Evolutionary conservation across 176 grass and related monocot species (phyloP), one percentile per base, ranked within the genome.

Genomic region (Pontederia crassipes): DNA sequence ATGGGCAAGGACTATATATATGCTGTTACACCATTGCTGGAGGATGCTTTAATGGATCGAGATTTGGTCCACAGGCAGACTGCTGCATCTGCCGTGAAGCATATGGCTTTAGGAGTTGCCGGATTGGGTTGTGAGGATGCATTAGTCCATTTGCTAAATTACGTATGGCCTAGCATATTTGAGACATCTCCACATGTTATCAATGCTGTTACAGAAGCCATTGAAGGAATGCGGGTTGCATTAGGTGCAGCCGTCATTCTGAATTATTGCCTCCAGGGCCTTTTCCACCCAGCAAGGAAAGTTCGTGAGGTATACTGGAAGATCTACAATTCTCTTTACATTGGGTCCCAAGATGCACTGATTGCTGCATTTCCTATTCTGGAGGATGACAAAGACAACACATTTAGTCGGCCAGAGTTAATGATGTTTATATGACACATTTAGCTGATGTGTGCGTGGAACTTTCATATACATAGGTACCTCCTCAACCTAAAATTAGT

Each of bases 1-100:
- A 98, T 98, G 93, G 87, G 93, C 14, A 92, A 98, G 68, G 93
- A 98, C 70, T 98, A 92, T 64, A 92, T 98, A 75, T 98, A 98
- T 65, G 93, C 84, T 45, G 81, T 98, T 16, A 86, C 93, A 17
- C 93, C 93, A 26, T 70, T 98, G 28, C 76, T 98, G 71, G 93
- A 98, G 85, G 93, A 98, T 85, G 93, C 93, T 50, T 63, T 98
- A 35, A 98, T 98, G 93, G 93, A 98, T 54, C 84, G 93, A 46
- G 84, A 98, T 71, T 56, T 98, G 28, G 93, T 98, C 66, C 93
- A 98, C 67, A 70, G 87, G 59, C 93, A 98, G 49, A 98, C 87
- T 74, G 87, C 84, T 72, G 93, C 93, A 20, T 98, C 93, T 64
- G 84, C 93, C 76, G 84, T 92, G 57, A 98, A 92, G 65, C 87